Evolutionary conservation across 176 grass and related monocot genomes (phyloP).

Genomic region (Oryza meyeriana): DNA sequence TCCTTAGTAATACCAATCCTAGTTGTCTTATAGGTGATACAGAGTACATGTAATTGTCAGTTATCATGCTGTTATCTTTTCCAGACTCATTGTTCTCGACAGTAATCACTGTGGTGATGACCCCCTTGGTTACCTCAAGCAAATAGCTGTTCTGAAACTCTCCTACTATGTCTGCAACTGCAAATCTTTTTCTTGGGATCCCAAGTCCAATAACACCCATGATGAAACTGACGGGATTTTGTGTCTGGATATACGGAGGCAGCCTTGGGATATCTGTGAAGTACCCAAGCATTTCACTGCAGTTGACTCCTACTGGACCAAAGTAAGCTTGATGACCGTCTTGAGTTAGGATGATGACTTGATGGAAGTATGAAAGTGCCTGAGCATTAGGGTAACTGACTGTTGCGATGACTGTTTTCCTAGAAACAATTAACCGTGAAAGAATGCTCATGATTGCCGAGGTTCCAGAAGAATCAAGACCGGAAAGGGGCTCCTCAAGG

Average conservation of each 20-base stretch:
- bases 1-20: constrained; percentile 24
- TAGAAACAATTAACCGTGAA: neutral
- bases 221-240: constrained; percentile 26
- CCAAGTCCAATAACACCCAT: constrained; percentile 16
- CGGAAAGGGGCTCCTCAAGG: constrained; percentile 26
- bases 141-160: constrained; percentile 25
- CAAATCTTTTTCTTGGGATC: constrained; percentile 17
- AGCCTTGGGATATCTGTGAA: constrained; percentile 16
- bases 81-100: neutral
- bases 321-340: constrained; percentile 24
- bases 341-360: constrained; percentile 29
- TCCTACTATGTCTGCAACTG: neutral
- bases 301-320: constrained; percentile 33
- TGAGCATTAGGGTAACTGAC: constrained; percentile 24
- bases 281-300: constrained; percentile 32
- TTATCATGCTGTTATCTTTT: neutral
- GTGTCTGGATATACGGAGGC: constrained; percentile 23
- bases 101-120: neutral
- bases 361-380: constrained; percentile 33
- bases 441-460: constrained; percentile 2
- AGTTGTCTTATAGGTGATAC: neutral
- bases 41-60: constrained; percentile 10
- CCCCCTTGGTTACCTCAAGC: neutral
- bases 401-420: constrained; percentile 5
- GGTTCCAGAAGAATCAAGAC: constrained; percentile 34